phyloP scores from a whole-genome alignment of 2,329 filamentous ascomycete genomes.

The Plenodomus tracheiphilus region DNA sequence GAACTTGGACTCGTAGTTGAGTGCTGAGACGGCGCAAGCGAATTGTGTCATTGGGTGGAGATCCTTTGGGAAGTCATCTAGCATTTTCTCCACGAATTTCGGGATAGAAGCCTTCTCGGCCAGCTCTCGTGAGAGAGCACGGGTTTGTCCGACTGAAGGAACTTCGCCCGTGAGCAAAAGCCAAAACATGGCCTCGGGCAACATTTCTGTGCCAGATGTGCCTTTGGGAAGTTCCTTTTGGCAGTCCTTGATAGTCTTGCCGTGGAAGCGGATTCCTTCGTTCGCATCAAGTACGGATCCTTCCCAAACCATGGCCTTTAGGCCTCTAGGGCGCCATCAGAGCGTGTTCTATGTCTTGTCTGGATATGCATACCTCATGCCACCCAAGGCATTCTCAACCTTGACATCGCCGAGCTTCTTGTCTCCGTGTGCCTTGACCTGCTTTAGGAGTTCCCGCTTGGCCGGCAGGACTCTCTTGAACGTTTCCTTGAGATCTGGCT shows the following conservation, averaged over 20 bases:
- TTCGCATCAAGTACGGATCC: slow-evolving; percentile 95
- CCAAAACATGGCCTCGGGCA: slow-evolving; percentile 99
- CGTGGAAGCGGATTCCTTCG: slow-evolving; percentile 97
- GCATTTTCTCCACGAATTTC: slow-evolving; percentile 80
- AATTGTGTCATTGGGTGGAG: slow-evolving; percentile 99
- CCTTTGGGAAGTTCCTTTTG: slow-evolving; percentile 93
- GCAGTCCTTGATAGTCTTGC: slow-evolving; percentile 97
- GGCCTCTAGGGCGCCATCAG: slow-evolving; percentile 57
- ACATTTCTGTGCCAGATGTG: slow-evolving; percentile 89
- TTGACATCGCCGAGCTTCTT: slow-evolving; percentile 91
- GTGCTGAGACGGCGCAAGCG: slow-evolving; percentile 89
- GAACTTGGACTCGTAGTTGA: slow-evolving; percentile 93
- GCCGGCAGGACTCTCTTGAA: slow-evolving; percentile 83
- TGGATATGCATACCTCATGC: slow-evolving; percentile 69
- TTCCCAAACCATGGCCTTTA: slow-evolving; percentile 99
- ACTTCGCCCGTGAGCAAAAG: slow-evolving; percentile 91
- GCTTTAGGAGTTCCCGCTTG: slow-evolving; percentile 90
- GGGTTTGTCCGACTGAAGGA: slow-evolving; percentile 79
- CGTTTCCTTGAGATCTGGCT: slow-evolving; percentile 87
- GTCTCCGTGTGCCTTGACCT: slow-evolving; percentile 82
- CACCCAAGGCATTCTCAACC: slow-evolving; percentile 90
- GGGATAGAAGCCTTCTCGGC: slow-evolving; percentile 85
- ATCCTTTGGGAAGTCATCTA: slow-evolving; percentile 84
- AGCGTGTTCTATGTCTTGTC: not conserved
- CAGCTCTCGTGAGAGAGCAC: slow-evolving; percentile 79